Conservation (phyloP, 169 alveolate species). For the Eimeria falciformis region DNA sequence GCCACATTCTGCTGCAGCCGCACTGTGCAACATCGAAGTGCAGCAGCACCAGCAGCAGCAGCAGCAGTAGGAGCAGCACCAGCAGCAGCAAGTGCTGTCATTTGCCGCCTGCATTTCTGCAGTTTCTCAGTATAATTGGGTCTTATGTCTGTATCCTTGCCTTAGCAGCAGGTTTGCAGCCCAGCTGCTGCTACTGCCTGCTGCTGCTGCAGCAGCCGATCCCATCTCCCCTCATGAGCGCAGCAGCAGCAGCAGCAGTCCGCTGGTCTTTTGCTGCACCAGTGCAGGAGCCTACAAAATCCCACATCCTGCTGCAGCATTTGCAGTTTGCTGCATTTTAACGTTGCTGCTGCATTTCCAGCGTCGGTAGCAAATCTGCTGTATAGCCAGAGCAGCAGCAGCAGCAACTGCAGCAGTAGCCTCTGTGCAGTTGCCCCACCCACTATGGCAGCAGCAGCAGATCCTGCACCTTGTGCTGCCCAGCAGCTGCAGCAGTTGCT, state of each 20-base stretch:
- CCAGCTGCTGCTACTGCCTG: constrained; percentile 7
- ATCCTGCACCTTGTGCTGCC: constrained; percentile 48
- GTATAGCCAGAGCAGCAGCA: constrained; percentile 21
- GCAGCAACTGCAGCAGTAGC: constrained; percentile 6
- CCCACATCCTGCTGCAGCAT: constrained; percentile 11
- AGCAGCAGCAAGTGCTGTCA: constrained; percentile 59
- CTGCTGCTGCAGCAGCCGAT: constrained; percentile 44
- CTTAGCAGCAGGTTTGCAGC: constrained; percentile 17
- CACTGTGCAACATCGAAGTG: constrained; percentile 64
- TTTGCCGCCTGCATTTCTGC: constrained; percentile 38
- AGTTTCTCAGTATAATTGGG: constrained; percentile 10
- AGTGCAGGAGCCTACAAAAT: constrained; percentile 17
- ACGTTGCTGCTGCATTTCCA: constrained; percentile 36
- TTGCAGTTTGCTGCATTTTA: constrained; percentile 15
- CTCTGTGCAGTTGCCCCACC: background rate
- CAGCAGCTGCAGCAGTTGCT: constrained; percentile 58
- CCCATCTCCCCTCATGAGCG: constrained; percentile 57
- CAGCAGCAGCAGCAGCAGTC: constrained; percentile 68
- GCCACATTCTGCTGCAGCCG: constrained; percentile 61
- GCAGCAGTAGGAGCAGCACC: too few species aligned
- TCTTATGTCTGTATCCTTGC: background rate
- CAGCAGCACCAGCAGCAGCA: constrained; percentile 57
- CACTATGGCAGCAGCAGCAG: constrained; percentile 52
- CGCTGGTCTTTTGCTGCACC: constrained; percentile 60
- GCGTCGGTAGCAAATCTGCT: constrained; percentile 32